phyloP scores from a whole-genome alignment of 805 yeast genomes.

The Hanseniaspora vineae region DNA sequence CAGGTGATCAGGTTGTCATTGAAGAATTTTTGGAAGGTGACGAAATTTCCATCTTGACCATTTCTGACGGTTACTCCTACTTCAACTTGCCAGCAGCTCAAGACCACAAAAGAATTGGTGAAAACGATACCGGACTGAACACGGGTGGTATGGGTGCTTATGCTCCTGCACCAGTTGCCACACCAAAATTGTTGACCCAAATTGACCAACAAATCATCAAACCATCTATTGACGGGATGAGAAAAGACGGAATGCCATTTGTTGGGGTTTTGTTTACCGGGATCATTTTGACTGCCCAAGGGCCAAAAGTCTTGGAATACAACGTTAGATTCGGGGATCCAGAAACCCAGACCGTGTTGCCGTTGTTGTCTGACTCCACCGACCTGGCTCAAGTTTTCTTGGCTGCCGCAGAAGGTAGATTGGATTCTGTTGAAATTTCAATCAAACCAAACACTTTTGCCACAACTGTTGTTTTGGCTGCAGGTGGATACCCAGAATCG shows the following conservation, averaged over 20 bases:
- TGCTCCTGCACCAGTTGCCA: conserved; percentile 95
- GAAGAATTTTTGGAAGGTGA: conserved; percentile 97
- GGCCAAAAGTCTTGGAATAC: conserved; percentile 93
- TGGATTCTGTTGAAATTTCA: conserved; percentile 62
- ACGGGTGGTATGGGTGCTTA: conserved; percentile 99
- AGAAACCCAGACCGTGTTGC: conserved; percentile 93
- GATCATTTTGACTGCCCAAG: conserved; percentile 72
- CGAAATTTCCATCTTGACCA: conserved; percentile 83
- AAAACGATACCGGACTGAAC: conserved; percentile 87
- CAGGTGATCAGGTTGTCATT: conserved; percentile 90
- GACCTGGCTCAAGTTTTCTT: conserved; percentile 87
- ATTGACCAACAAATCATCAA: conserved; percentile 67
- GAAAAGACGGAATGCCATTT: conserved; percentile 89
- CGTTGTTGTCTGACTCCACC: conserved; percentile 68
- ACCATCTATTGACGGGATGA: conserved; percentile 93
- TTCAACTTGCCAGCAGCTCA: conserved; percentile 93
- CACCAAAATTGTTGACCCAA: conserved; percentile 53
- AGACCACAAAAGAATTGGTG: conserved; percentile 92
- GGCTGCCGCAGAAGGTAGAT: conserved; percentile 88
- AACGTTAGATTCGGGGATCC: conserved; percentile 99
- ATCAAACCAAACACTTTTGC: conserved; percentile 48
- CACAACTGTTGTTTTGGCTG: conserved; percentile 91
- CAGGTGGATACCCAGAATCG: conserved; percentile 90
- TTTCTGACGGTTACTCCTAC: conserved; percentile 87
- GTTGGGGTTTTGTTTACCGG: conserved; percentile 95